Evolutionary conservation across 2,329 filamentous ascomycete species (phyloP), one percentile per base, ranked within the genome.

Genomic region (Decorospora gaudefroyi): DNA sequence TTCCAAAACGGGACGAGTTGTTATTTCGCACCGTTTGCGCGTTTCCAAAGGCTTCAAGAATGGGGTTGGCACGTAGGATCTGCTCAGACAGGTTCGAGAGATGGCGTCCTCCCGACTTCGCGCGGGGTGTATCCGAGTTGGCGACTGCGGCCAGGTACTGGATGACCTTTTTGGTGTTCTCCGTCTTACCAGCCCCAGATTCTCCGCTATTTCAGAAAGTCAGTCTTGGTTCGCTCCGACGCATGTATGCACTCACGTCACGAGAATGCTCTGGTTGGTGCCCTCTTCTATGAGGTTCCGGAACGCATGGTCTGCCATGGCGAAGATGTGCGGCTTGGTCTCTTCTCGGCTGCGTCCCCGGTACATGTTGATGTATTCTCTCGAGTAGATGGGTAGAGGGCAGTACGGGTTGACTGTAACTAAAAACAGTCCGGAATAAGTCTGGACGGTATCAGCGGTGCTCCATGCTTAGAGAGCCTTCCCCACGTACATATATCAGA

Each of bases 91-190:
- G 82, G 47, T 90, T 96, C 9, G 90, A 87, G 50, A 92, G 82
- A 54, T 86, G 79, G 47, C 75, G 85, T 72, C 74, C 77, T 73
- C 77, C 85, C 74, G 70, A 80, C 67, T 79, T 78, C 2, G 72
- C 74, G 43, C 78, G 72, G 2, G 86, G 80, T 0, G 85, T 84
- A 47, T 97, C 92, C 0, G 88, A 83, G 28, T 88, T 87, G 7
- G 93, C 93, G 31, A 99, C 93, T 1, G 93, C 90, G 10, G 93
- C 93, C 29, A 99, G 83, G 65, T 99, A 99, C 64, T 99, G 95
- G 42, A 99, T 99, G 58, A 99, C 93, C 70, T 99, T 99, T 68
- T 99, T 99, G 11, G 93, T 99, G 68, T 99, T 99, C 69, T 99
- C 93, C 0, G 93, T 99, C 75, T 99, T 99, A 59, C 93, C 93